Base-by-base conservation (phyloP, 2,329 filamentous ascomycete species). In the Monilinia fructigena region DNA sequence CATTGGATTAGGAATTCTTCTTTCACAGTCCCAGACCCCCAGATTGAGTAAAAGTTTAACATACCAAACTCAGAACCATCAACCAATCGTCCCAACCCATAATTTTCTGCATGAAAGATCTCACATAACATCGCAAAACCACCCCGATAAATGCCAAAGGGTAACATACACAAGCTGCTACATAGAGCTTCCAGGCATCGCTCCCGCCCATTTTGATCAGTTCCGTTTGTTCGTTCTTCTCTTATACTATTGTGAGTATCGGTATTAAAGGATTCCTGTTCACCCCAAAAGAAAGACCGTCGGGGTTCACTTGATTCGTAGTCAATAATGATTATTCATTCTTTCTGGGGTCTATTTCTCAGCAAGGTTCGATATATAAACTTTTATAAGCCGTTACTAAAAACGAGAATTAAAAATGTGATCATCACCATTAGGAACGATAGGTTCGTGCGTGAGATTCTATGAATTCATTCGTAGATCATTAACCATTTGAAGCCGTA, bases 111-210 rank as follows among this genome's bases (percentile, higher is more conserved):
- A 61, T 61, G 2, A 50, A 35, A 20, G 18, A 61, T 47, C 47
- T 54, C 42, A 26, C 14, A 35, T 82, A 87, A 68, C 84, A 12
- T 26, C 58, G 31, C 2, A 61, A 50, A 11, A 11, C 5, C 4
- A 61, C n/a, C 7, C 42, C 58, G 2, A 50, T 26, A 2, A 61
- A 50, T 26, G 58, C 58, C 20, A 50, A 26, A 26, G 58, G 45
- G n/a, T 50, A 50, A n/a, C 47, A 61, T 1, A 61, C 45, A 26
- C 1, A 40, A 16, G 40, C 28, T 18, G 58, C 45, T 12, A 50
- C 47, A 18, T 61, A 26, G 10, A 61, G 58, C 58, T 61, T 14
- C 58, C 58, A 50, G 7, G 45, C 58, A 50, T 12, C 1, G 38
- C 45, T 50, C 4, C 50, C 45, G 7, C 12, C n/a, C 58, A 61